Evolutionary conservation across 2,329 filamentous ascomycete genomes (phyloP), one percentile per base, ranked within the genome.

Genomic region (Xylaria sp.): DNA sequence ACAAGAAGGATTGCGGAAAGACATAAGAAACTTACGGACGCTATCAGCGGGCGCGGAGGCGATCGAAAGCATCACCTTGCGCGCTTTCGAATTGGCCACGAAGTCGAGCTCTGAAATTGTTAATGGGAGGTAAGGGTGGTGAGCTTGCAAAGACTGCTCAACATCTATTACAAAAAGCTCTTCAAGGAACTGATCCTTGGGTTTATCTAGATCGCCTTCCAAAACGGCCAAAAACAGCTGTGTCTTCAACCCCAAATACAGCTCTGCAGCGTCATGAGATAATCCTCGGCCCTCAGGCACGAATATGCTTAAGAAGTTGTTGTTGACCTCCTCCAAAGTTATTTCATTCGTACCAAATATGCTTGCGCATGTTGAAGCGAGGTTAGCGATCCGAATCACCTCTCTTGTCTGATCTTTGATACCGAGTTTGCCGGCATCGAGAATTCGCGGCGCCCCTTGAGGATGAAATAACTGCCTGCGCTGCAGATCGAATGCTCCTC

Each of bases 291-390:
- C 70, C 58, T 76, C 72, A 1, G 76, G 73, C 5, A 78, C 71
- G 55, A 79, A 79, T 34, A 76, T 76, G 18, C 63, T 62, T 32
- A 79, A 69, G 60, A 79, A 79, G 48, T 76, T 71, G 15, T 76
- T 73, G 39, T 79, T 75, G 15, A 79, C 68, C 62, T 79, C 77
- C 32, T 77, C 76, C 59, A 77, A 63, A 18, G 74, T 76, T 30
- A 79, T 73, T 43, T 78, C 77, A 28, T 78, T 77, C 2, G 74
- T 74, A 10, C 76, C 73, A 59, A 79, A 79, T 48, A 79, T 74
- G 52, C 76, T 79, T 18, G 77, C 76, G 43, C 77, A 79, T 43
- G 74, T 70, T 15, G 76, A 75, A 20, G 77, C 77, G 45, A 79
- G 74, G 34, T 79, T 79, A 2, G 74, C 72, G 36, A 78, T 72